Evolutionary conservation across 2,329 filamentous ascomycete genomes (phyloP), one percentile per base, ranked within the genome.

Genomic region (Colletotrichum gigasporum): DNA sequence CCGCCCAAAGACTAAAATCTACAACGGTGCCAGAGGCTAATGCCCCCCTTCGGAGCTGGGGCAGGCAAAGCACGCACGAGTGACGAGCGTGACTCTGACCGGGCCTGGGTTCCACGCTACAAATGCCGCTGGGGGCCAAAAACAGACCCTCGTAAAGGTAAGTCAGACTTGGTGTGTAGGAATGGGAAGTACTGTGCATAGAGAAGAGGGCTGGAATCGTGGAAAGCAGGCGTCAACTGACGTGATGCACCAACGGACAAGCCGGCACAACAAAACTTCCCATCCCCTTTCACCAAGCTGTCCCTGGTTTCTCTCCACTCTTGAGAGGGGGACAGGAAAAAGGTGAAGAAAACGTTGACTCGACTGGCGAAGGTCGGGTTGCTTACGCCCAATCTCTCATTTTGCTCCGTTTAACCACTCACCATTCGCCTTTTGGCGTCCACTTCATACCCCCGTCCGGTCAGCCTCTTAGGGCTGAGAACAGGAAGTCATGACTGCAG

Each of bases 401-500:
- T 26, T 48, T 32, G 16, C 34, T 53, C n/a, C 41, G 18, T 54
- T 28, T 26, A 52, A 42, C 41, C 48, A 30, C 16, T 41, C 41
- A 42, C 34, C 47, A 24, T 32, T 53, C 48, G 35, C 12, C 14
- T 39, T 26, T 32, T 20, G 48, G 47, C 22, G 48, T 55, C 39
- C 22, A 14, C 32, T 8, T 32, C 14, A 30, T 10, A 24, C n/a
- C 11, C 58, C 48, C 55, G 20, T 47, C 20, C 34, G 5, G 42
- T 52, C 41, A 60, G 61, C 61, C 61, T 47, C 32, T 54, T 54
- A 61, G 56, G 56, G 61, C 61, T 47, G 55, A 60, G 34, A 12
- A 34, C 20, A 37, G 16, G 24, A 32, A 28, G 48, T 18, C 39
- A 54, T 64, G 56, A 64, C 56, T 42, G 61, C 61, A 64, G 61